Percentiles rank a stretch among this genome's conserved stretches.
Evolutionary conservation across 257 asterid genomes (phyloP).

Genomic region (Osmanthus fragrans): DNA sequence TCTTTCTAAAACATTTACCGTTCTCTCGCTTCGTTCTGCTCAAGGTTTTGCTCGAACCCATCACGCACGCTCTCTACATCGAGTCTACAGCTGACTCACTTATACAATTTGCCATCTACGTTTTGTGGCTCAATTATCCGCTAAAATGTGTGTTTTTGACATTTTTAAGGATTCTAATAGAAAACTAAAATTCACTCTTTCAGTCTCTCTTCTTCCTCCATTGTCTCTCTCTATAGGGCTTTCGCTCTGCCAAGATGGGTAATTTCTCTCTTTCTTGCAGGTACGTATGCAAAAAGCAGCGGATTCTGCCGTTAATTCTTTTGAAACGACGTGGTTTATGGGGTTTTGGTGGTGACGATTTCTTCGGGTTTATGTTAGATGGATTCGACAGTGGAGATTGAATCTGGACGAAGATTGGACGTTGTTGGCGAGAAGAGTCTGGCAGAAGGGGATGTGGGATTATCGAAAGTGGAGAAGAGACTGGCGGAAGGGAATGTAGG

Average conservation of each 20-base stretch:
- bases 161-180: slow-evolving; percentile 33
- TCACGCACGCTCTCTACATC: slow-evolving; percentile 10
- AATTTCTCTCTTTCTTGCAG: slow-evolving; percentile 49
- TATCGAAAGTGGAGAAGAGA: slow-evolving; percentile 46
- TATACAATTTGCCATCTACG: slow-evolving; percentile 31
- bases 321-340: slow-evolving; percentile 37
- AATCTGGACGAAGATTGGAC: slow-evolving; percentile 45
- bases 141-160: slow-evolving; percentile 58
- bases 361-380: slow-evolving; percentile 26
- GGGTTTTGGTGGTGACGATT: slow-evolving; percentile 13
- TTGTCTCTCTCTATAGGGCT: slow-evolving; percentile 4
- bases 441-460: slow-evolving; percentile 41
- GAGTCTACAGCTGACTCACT: background rate
- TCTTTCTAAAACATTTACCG: slow-evolving; percentile 29
- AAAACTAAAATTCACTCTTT: background rate
- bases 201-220: slow-evolving; percentile 9
- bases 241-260: slow-evolving; percentile 41
- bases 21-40: slow-evolving; percentile 35
- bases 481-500: slow-evolving; percentile 42
- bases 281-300: slow-evolving; percentile 27
- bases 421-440: slow-evolving; percentile 51
- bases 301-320: background rate
- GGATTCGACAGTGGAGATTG: slow-evolving; percentile 46
- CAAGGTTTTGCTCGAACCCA: slow-evolving; percentile 28
- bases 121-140: slow-evolving; percentile 53